These are phyloP conservation scores for Sonneratia caseolaris DNA, from an alignment of 345 rosid species.

Conservation along the genomic window DNA sequence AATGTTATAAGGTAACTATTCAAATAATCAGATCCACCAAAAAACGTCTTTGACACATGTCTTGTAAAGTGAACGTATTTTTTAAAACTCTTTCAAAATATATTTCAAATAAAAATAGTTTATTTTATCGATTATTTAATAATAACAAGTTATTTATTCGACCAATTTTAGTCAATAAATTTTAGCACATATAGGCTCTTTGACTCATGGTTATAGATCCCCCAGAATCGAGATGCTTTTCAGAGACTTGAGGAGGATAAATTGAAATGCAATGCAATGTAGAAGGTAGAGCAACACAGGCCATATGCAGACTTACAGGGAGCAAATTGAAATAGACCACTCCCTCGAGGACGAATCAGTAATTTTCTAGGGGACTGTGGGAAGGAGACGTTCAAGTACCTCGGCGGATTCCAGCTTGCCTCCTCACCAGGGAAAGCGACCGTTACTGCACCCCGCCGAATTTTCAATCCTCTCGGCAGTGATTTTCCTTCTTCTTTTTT, in stretches of 20 bases:
- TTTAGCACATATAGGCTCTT: too few relatives aligned
- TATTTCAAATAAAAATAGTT: too few relatives aligned
- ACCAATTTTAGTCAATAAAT: too few relatives aligned
- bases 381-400: not conserved
- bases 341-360: not conserved
- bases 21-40: too few relatives aligned
- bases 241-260: not conserved
- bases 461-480: not conserved
- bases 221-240: not conserved
- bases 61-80: too few relatives aligned
- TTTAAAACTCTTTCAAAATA: too few relatives aligned
- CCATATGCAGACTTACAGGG: not conserved
- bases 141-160: too few relatives aligned
- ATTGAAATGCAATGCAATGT: not conserved
- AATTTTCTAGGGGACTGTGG: not conserved
- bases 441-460: not conserved
- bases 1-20: too few relatives aligned
- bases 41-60: too few relatives aligned
- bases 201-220: too few relatives aligned
- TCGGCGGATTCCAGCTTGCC: not conserved
- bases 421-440: not conserved
- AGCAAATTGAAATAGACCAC: not conserved
- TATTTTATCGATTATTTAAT: too few relatives aligned
- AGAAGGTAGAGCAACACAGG: not conserved
- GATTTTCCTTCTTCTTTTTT: not conserved